Evolutionary conservation across 2,329 filamentous ascomycete genomes (phyloP).

Genomic region (Calonectria leucothoes): DNA sequence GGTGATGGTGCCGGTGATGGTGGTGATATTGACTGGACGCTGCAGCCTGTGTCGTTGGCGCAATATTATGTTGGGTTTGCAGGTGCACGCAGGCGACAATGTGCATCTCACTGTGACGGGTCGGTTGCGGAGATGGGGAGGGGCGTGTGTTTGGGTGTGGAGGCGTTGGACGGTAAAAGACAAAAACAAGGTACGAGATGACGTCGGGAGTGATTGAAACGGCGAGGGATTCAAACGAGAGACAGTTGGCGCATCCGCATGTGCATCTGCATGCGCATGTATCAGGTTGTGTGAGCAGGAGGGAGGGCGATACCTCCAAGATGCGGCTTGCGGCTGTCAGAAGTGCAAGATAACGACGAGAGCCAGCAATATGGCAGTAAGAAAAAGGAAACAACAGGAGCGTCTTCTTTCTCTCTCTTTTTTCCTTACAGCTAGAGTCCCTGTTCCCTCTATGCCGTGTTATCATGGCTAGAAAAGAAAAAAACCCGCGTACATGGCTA

Average conservation of each 20-base stretch:
- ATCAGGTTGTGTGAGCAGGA: background rate
- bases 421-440: background rate
- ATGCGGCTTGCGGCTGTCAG: background rate
- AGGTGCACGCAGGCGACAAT: background rate
- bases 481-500: background rate
- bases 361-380: background rate
- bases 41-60: background rate
- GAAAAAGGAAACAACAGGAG: background rate
- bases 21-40: background rate
- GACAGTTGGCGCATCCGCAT: background rate
- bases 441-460: background rate
- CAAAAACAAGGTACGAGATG: background rate
- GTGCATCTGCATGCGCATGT: constrained; percentile 2
- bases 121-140: background rate
- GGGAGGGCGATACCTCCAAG: background rate
- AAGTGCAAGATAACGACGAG: background rate
- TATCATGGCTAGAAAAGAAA: background rate
- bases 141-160: background rate
- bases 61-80: background rate
- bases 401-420: background rate
- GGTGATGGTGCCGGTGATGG: background rate
- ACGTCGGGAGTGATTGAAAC: background rate
- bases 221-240: background rate
- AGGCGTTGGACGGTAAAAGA: background rate
- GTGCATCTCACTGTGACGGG: background rate